A percentile compares a stretch with the other conserved stretches of the same genome.
phyloP scores from a whole-genome alignment of 2,329 filamentous ascomycete species.

The Polytolypa hystricis region DNA sequence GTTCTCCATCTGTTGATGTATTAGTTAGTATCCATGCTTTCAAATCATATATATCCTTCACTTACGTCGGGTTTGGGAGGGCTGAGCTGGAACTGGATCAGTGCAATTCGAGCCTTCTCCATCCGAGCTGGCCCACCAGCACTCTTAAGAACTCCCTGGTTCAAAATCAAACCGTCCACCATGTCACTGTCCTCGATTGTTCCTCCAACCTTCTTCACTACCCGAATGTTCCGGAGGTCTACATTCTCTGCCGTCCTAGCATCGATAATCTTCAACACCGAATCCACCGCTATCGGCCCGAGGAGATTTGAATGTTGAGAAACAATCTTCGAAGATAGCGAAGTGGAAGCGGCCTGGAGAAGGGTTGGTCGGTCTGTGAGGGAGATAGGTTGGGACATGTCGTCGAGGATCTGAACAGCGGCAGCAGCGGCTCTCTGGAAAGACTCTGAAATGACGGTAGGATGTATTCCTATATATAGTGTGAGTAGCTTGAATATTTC shows the following conservation, averaged over 20 bases:
- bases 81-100: conserved; percentile 98
- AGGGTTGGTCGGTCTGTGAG: conserved; percentile 80
- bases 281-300: conserved; percentile 96
- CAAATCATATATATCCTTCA: conserved; percentile 14
- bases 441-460: conserved; percentile 91
- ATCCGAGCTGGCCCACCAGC: conserved; percentile 82
- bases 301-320: conserved; percentile 91
- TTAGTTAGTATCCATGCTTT: too few relatives aligned
- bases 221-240: conserved; percentile 89
- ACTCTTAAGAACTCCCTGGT: conserved; percentile 86
- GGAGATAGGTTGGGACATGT: conserved; percentile 90
- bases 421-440: conserved; percentile 91
- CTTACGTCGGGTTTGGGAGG: conserved; percentile 90
- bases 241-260: conserved; percentile 93
- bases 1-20: conserved; percentile 73
- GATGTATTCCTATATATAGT: conserved; percentile 57
- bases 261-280: conserved; percentile 91
- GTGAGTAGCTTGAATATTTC: not conserved
- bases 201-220: conserved; percentile 94
- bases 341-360: conserved; percentile 92
- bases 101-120: conserved; percentile 92
- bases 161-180: conserved; percentile 85
- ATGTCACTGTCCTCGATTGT: conserved; percentile 98
- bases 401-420: conserved; percentile 79
- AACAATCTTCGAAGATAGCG: conserved; percentile 96